A percentile compares a stretch with the other conserved stretches of the same genome.
phyloP scores from a whole-genome alignment of 73 alveolate genomes.

The Paramecium pentaurelia region DNA sequence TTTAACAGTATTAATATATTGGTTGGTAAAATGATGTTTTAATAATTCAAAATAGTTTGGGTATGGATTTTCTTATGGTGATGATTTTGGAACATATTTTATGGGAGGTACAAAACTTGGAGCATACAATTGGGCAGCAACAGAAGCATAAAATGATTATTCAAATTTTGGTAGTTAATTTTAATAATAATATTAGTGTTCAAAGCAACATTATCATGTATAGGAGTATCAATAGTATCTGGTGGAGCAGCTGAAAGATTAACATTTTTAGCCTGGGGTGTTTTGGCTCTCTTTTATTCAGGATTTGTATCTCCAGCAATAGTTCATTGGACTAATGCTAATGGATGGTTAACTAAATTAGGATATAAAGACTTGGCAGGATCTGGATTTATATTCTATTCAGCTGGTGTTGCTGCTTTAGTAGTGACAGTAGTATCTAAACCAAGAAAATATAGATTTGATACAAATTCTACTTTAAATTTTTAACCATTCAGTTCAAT shows the following conservation, averaged over 20 bases:
- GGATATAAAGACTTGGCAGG: slow-evolving; percentile 39
- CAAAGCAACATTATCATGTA: not conserved
- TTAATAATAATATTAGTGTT: not conserved
- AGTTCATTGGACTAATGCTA: not conserved
- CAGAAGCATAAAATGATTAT: not conserved
- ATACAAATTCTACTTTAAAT: not conserved
- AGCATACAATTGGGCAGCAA: slow-evolving; percentile 27
- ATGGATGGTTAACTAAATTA: not conserved
- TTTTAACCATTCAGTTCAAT: not conserved
- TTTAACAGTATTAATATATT: not conserved
- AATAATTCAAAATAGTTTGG: slow-evolving; percentile 24
- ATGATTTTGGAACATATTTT: not conserved
- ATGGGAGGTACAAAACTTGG: slow-evolving; percentile 14
- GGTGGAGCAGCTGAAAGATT: slow-evolving; percentile 38
- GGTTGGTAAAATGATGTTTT: not conserved
- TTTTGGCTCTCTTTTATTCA: not conserved
- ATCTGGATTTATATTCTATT: not conserved
- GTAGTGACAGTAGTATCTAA: not conserved
- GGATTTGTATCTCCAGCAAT: slow-evolving; percentile 16
- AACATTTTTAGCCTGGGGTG: slow-evolving; percentile 31
- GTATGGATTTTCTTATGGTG: slow-evolving; percentile 2
- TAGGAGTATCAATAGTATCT: not conserved
- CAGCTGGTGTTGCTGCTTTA: slow-evolving; percentile 19
- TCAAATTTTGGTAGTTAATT: slow-evolving; percentile 23
- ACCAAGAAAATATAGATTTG: slow-evolving; percentile 43